Base-by-base conservation (phyloP, 2,329 filamentous ascomycete species). In the Periglandula ipomoeae region DNA sequence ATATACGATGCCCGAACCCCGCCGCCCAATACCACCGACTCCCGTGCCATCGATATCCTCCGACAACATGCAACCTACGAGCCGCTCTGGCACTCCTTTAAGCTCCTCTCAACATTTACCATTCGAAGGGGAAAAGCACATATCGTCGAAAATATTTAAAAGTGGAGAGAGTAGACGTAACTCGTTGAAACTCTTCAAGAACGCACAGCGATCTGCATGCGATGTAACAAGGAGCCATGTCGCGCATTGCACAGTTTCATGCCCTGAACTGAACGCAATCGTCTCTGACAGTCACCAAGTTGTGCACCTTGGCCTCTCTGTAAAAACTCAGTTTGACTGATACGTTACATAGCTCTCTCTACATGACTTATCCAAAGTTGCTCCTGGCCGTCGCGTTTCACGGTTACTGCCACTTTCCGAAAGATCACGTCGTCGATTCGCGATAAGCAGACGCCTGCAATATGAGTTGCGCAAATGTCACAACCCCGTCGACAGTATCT, bases 381-480 rank as follows among this genome's bases (percentile, higher is more conserved):
- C 9, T 5, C 19, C 17, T 15, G 23, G 32, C n/a, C 44, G 49
- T 23, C 49, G 49, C n/a, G 19, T 40, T 3, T 50, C 49, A 13
- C 39, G 40, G 23, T 50, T 44, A 17, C 26, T 47, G 41, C 49
- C 49, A 3, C 24, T 40, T 4, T 26, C 49, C 11, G 40, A 47
- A 19, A 47, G 43, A 37, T 41, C 39, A 13, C 34, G 24, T 13
- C 43, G 37, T 24, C 43, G 49, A 15, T 44, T 44, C 35, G 10
- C 30, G 10, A 32, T 40, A 17, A 17, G 40, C 8, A 32, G 30
- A 20, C n/a, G 48, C n/a, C 38, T 47, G 26, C 43, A 38, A 22
- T 26, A 46, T 34, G 46, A 37, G 20, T 39, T 27, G 13, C 30
- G 44, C 47, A 44, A 23, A 53, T 53, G 20, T 27, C 56, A 5